Evolutionary conservation across 2,329 filamentous ascomycete species (phyloP), one percentile per base, ranked within the genome.

Genomic region (Elsinoe necatrix): DNA sequence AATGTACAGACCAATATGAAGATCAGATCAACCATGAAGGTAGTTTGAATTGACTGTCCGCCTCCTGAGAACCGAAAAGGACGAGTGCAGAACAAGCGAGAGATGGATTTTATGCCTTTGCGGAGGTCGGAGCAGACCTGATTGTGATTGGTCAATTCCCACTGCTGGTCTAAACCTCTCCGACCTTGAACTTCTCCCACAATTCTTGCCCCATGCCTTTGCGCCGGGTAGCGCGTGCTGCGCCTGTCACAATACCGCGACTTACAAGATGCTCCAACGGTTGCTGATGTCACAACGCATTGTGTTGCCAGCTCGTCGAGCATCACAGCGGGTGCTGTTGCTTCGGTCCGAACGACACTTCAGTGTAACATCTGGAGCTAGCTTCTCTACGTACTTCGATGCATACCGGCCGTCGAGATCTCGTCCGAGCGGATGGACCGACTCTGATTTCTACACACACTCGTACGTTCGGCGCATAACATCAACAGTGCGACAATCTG

Each of bases 41-140:
- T 7, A 54, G 54, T 25, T 37, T 37, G 20, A 37, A 34, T n/a
- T 34, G 54, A 56, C 42, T 56, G 54, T 56, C 54, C 41, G 31
- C 18, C 42, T 42, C 41, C 54, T 56, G 29, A 31, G 1, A 6
- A 25, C 14, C 34, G 34, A 35, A n/a, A 35, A 27, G 18, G 41
- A 48, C 37, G 29, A 45, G 18, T 34, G 18, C 20, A 18, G 27
- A 27, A 48, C 23, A 27, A 16, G 18, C 25, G 11, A 14, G 29
- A 37, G 6, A 9, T 21, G 31, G 20, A 52, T 25, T 52, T 52
- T 52, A 39, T 52, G 29, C 34, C 48, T 52, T 11, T 18, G 25
- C 20, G 29, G 20, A 25, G 48, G 20, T 14, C 48, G 48, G 48
- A 39, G 29, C 29, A 34, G 16, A 7, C 6, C 31, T 27, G 11